Base-by-base conservation (phyloP, 2,329 filamentous ascomycete genomes). In the Aspergillus luchuensis region DNA sequence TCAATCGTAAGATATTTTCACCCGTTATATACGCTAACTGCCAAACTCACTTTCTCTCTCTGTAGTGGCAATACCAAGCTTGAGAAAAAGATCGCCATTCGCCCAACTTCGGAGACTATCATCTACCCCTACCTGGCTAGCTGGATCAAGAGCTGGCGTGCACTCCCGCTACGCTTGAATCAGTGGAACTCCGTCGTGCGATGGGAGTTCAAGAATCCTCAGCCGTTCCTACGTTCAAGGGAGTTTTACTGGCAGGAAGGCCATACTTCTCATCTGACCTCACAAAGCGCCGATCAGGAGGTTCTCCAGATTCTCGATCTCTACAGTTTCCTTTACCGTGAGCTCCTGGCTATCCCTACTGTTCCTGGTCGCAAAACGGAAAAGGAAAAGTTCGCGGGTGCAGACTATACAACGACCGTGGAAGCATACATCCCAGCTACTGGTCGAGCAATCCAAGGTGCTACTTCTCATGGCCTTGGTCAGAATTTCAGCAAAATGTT, bases 401-500 rank as follows among this genome's bases (percentile, higher is more conserved):
- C 93, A 67, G 89, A 94, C 79, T 99, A 96, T 82, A 98, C 95
- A 51, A 96, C 94, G 61, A 99, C 95, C 1, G 90, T 96, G 50
- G 95, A 99, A 80, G 95, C 92, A 36, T 99, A 97, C 77, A 97
- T 99, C 67, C 92, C 95, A 36, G 88, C 92, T 63, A 98, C 96
- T 66, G 95, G 95, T 23, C 90, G 95, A 74, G 95, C 95, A 76
- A 98, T 99, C 63, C 95, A 99, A 80, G 95, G 93, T 66, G 95
- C 88, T 56, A 99, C 95, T 41, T 97, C 92, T 55, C 95, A 99
- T 81, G 92, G 89, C 65, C 84, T 99, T 7, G 95, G 95, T 56
- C 94, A 98, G 80, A 97, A 99, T 81, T 99, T 99, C 81, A 93
- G 90, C 76, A 97, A 96, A 81, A 99, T 99, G 93, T 99, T 98